Evolutionary conservation across 1,284 basidiomycete species (phyloP).

Genomic region (Ustilago shanxiensis): DNA sequence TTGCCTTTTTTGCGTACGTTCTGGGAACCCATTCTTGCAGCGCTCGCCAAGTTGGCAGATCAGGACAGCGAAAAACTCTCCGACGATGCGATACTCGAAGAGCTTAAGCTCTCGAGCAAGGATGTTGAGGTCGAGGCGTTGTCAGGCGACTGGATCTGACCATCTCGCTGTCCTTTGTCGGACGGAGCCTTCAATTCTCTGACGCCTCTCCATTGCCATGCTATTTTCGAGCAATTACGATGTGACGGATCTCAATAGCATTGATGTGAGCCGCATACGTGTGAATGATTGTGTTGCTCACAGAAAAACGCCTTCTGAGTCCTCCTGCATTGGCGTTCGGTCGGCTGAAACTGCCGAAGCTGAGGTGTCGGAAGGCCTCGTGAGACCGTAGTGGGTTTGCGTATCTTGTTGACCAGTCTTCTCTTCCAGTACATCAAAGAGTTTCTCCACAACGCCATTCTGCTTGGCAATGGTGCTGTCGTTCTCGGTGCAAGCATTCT

Average conservation of each 20-base stretch:
- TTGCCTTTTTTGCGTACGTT: not conserved
- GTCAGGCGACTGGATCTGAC: slow-evolving; percentile 55
- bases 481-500: slow-evolving; percentile 45
- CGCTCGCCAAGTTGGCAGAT: slow-evolving; percentile 31
- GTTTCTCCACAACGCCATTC: slow-evolving; percentile 34
- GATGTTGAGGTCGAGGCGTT: slow-evolving; percentile 42
- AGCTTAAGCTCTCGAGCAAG: slow-evolving; percentile 41
- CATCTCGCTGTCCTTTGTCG: not conserved
- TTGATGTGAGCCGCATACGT: not conserved
- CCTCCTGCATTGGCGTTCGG: slow-evolving; percentile 36
- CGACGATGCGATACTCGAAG: slow-evolving; percentile 43
- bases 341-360: not conserved
- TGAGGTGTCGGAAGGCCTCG: slow-evolving; percentile 9
- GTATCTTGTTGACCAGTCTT: slow-evolving; percentile 27
- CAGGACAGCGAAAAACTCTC: slow-evolving; percentile 34
- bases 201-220: no score
- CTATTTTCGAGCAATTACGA: not conserved
- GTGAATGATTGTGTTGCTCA: not conserved
- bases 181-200: no score
- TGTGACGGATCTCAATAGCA: not conserved
- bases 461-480: slow-evolving; percentile 42
- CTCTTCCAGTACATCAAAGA: slow-evolving; percentile 37
- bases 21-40: not conserved
- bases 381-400: slow-evolving; percentile 35
- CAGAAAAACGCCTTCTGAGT: slow-evolving; percentile 39